Base-by-base conservation (phyloP, 768 basidiomycete genomes). In the Suillus discolor region DNA sequence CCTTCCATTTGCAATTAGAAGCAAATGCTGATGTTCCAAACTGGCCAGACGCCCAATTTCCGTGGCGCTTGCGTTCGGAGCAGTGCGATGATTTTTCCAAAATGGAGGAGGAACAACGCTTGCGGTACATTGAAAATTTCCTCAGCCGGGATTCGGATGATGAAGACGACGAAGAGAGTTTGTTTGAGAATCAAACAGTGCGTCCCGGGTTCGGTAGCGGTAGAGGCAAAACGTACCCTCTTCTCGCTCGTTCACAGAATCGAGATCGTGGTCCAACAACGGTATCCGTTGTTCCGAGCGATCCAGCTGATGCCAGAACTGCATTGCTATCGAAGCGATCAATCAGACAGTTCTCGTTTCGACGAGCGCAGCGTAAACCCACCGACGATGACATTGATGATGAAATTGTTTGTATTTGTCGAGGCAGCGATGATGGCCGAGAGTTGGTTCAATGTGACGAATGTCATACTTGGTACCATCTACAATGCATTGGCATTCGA, bases 401-500 rank as follows among this genome's bases (percentile, higher is more conserved):
- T 13, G 84, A 85, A 57, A 75, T 83, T 20, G 71, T 88, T 20
- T 94, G 93, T 73, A 80, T 90, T 34, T 94, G 92, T 72, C 77
- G 79, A 51, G 89, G 87, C 20, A 80, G 77, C 61, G 89, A 91
- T 69, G 89, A 92, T 65, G 92, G 89, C 4, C 80, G 89, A n/a
- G 84, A 87, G 65, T 81, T 92, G 55, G 93, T 94, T 39, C 93
- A 93, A 71, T 95, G 93, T 69, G 92, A 94, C 70, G 82, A 83
- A 5, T 95, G 93, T 74, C 81, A 86, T 72, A 88, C 81, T 18
- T 95, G 93, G 93, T 94, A 90, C 72, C 93, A 95, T 76, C 81
- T 93, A 39, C 78, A 85, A 53, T 95, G 93, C 75, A 88, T 94
- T 44, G 92, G 91, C 61, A 90, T 94, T 69, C 78, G 77, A 61